A percentile compares a stretch with the other conserved stretches of the same genome.
phyloP scores from a whole-genome alignment of 495 filamentous ascomycete genomes.

The Bacidia rubella region DNA sequence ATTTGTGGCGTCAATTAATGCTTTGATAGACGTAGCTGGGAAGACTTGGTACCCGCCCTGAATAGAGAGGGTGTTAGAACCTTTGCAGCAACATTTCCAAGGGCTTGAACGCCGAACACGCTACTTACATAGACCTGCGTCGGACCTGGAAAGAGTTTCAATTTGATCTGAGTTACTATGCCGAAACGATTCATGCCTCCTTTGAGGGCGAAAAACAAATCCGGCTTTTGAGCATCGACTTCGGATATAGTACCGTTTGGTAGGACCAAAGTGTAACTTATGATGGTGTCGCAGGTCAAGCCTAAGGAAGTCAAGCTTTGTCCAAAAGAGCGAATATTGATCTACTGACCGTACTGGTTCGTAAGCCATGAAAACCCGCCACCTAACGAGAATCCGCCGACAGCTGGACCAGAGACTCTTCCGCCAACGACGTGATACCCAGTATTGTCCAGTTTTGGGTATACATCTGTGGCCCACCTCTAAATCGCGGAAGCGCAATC shows the following conservation, averaged over 20 bases:
- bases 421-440: too few species aligned
- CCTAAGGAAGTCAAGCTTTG: too few species aligned
- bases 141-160: neutral
- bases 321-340: too few species aligned
- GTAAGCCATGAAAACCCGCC: too few species aligned
- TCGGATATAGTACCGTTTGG: slow-evolving; percentile 10
- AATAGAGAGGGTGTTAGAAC: neutral
- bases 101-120: neutral
- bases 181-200: slow-evolving; percentile 7
- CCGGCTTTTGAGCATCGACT: slow-evolving; percentile 2
- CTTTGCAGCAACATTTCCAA: neutral
- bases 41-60: slow-evolving; percentile 4
- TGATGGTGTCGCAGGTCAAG: slow-evolving; percentile 11
- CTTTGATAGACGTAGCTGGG: neutral
- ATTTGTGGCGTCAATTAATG: neutral
- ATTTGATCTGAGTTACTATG: slow-evolving; percentile 2
- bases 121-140: slow-evolving; percentile 5
- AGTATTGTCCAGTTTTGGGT: too few species aligned
- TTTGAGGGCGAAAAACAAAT: slow-evolving; percentile 8
- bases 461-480: too few species aligned
- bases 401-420: too few species aligned
- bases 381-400: too few species aligned
- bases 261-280: slow-evolving; percentile 15
- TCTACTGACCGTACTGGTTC: too few species aligned
- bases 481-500: too few species aligned